Evolutionary conservation across 345 rosid species (phyloP).

Genomic region (Anacardium occidentale): DNA sequence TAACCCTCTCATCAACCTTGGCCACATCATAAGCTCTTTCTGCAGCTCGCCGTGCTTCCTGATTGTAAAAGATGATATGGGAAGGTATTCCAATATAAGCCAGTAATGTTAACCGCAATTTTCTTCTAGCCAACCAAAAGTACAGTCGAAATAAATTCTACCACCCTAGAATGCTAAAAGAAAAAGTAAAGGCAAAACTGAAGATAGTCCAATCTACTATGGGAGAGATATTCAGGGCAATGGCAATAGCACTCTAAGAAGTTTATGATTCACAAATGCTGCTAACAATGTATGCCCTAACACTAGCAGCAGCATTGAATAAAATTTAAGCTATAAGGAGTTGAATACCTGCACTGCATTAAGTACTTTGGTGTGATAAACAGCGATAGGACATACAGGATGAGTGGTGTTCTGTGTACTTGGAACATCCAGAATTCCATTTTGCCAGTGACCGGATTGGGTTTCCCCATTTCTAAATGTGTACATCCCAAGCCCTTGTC

Average conservation of each 20-base stretch:
- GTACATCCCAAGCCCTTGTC: constrained; percentile 98
- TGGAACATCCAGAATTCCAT: constrained; percentile 79
- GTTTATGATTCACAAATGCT: background rate
- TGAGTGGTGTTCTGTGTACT: constrained; percentile 65
- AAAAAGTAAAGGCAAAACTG: background rate
- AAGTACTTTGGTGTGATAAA: constrained; percentile 83
- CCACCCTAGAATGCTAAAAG: background rate
- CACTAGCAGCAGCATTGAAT: background rate
- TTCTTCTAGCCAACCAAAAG: background rate
- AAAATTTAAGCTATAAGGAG: background rate
- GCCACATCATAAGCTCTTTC: constrained; percentile 82
- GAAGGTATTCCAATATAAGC: background rate
- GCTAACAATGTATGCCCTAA: background rate
- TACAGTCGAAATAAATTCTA: background rate
- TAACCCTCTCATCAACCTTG: constrained; percentile 92
- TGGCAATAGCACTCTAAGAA: background rate
- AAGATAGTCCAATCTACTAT: background rate
- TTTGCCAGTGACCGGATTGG: constrained; percentile 95
- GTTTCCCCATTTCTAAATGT: constrained; percentile 92
- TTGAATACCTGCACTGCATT: constrained; percentile 76
- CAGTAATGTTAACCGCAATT: background rate
- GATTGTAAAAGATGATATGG: constrained; percentile 8
- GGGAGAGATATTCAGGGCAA: background rate
- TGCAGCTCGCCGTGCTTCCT: constrained; percentile 87
- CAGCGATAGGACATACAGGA: constrained; percentile 72